Conservation (phyloP, 345 rosid species). For the Aurinia saxatilis region DNA sequence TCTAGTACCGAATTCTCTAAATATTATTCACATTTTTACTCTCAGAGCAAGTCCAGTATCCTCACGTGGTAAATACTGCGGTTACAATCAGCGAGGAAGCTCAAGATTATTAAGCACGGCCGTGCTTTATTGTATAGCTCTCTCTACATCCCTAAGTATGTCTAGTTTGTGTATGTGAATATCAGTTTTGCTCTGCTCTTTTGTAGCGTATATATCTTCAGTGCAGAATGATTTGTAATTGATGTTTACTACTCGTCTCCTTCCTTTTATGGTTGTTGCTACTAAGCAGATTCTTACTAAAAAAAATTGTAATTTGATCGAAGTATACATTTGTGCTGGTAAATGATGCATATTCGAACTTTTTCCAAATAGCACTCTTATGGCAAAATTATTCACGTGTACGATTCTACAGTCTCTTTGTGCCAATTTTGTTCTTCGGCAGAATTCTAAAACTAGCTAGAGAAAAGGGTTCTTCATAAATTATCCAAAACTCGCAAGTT, state of each 20-base stretch:
- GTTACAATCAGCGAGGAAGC: background rate
- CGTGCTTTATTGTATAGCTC: background rate
- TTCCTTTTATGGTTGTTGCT: background rate
- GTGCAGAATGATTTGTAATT: background rate
- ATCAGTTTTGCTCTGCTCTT: background rate
- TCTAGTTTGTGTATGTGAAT: background rate
- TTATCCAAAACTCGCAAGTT: constrained; percentile 19
- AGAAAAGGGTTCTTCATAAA: background rate
- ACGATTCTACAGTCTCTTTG: too few species aligned
- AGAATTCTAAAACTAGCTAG: too few species aligned
- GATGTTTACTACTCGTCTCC: background rate
- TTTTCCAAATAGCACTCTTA: too few species aligned
- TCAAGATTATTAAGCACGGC: background rate
- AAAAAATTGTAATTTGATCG: too few species aligned
- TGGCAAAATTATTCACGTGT: too few species aligned
- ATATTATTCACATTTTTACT: background rate
- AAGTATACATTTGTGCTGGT: too few species aligned
- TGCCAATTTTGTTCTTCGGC: too few species aligned
- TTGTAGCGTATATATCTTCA: background rate
- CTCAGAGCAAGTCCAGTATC: background rate
- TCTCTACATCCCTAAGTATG: background rate
- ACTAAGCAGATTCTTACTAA: background rate
- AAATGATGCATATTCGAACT: too few species aligned
- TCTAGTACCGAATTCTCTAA: background rate
- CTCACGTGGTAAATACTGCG: background rate